Base-by-base conservation (phyloP, 306 rosid species). In the Dalbergia cultrata region DNA sequence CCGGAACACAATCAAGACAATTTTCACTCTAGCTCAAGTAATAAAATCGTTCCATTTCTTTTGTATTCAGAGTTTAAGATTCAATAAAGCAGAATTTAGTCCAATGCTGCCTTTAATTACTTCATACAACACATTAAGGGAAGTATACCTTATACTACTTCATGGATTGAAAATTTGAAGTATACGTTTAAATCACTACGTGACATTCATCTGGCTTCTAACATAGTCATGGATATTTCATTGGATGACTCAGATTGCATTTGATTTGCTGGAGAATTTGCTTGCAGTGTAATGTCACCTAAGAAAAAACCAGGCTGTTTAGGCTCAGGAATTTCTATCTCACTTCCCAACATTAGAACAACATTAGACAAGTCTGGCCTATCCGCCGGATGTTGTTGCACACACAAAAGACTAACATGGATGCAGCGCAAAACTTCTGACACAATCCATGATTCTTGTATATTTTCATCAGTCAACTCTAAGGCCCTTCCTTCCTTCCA, bases 331-430 rank as follows among this genome's bases (percentile, higher is more conserved):
- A 54, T n/a, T 0, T 54, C 60, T 18, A n/a, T 17, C 60, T 54
- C 21, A n/a, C 60, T 54, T 54, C 60, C 60, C 10, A 54, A 54
- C 60, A 54, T 54, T 17, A 54, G 21, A 54, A 54, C 11, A 5
- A 54, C 60, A 16, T 7, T n/a, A 0, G 60, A 17, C 60, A 54
- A 17, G 19, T 17, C 17, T n/a, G 60, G 60, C 22, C 60, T 16
- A 17, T 54, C 60, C 10, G 17, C 60, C 0, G 26, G 22, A 18
- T 54, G 3, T 17, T 17, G 73, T 13, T 64, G 80, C 22, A 64
- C 41, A 14, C 80, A 76, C 13, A 64, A 65, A 2, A 76, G 80
- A 63, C 72, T 50, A 13, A 76, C 64, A 35, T 64, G 80, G 3
- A 64, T 33, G 65, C 80, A 76, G 3, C 73, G 54, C 8, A 76